Evolutionary conservation across 495 filamentous ascomycete species (phyloP).

Genomic region (Bombardia bombarda): DNA sequence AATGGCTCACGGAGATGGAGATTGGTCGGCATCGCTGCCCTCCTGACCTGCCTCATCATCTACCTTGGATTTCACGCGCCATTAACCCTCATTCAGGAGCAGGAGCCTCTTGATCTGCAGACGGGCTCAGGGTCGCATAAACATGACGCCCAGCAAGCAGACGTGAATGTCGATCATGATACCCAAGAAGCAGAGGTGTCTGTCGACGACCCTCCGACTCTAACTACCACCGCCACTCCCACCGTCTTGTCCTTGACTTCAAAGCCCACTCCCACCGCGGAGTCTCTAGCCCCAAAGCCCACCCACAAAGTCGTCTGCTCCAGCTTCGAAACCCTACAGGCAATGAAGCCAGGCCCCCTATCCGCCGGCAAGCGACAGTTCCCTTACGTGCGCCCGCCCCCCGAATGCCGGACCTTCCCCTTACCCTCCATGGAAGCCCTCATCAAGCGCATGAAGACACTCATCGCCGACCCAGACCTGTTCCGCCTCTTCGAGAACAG

Average conservation of each 20-base stretch:
- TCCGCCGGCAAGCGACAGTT: slow-evolving; percentile 37
- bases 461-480: slow-evolving; percentile 51
- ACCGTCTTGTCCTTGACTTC: background rate
- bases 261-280: background rate
- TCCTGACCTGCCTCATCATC: slow-evolving; percentile 11
- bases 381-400: slow-evolving; percentile 46
- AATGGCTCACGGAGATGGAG: slow-evolving; percentile 8
- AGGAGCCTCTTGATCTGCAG: slow-evolving; percentile 4
- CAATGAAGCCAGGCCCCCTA: slow-evolving; percentile 23
- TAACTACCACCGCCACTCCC: background rate
- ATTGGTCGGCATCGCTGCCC: slow-evolving; percentile 7
- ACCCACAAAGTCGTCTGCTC: slow-evolving; percentile 7
- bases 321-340: slow-evolving; percentile 14
- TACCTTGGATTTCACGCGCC: slow-evolving; percentile 12
- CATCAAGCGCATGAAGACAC: slow-evolving; percentile 34
- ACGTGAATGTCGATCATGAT: too few species aligned
- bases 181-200: background rate
- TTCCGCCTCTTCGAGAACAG: slow-evolving; percentile 54
- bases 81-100: background rate
- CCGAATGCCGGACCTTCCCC: slow-evolving; percentile 51
- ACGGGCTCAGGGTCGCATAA: background rate
- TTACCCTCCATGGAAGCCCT: slow-evolving; percentile 45
- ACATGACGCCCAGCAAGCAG: slow-evolving; percentile 2
- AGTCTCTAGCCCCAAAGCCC: background rate
- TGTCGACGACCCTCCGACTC: background rate